Evolutionary conservation across 306 rosid species (phyloP).

Genomic region (Fragaria nilgerrensis): DNA sequence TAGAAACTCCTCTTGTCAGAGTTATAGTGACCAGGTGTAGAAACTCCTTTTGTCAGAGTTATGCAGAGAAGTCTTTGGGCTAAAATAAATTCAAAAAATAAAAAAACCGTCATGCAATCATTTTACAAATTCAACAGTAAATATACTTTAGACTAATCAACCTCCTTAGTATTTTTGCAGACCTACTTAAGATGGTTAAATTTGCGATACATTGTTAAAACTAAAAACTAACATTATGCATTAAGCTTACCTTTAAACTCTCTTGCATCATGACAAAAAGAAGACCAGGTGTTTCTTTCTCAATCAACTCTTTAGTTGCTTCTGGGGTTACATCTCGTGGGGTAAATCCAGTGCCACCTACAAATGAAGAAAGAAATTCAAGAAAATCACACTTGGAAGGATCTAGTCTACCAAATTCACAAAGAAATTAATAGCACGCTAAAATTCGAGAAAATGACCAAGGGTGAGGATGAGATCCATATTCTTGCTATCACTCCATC

Average conservation of each 20-base stretch:
- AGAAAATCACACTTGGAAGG: constrained; percentile 13
- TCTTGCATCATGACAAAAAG: constrained; percentile 83
- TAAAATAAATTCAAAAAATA: not conserved
- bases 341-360: constrained; percentile 94
- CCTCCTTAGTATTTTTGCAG: not conserved
- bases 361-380: constrained; percentile 25
- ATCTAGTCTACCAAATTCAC: not conserved
- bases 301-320: constrained; percentile 83
- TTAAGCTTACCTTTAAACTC: constrained; percentile 70
- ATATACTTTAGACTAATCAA: not conserved
- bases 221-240: not conserved
- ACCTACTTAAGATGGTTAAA: not conserved
- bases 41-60: no score
- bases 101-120: not conserved
- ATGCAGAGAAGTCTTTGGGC: no score
- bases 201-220: not conserved
- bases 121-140: not conserved
- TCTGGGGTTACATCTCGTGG: constrained; percentile 85
- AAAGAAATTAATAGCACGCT: constrained; percentile 8
- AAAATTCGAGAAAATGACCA: constrained; percentile 41
- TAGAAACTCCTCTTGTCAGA: no score
- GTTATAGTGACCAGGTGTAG: no score
- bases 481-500: constrained; percentile 75
- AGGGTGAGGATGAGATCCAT: constrained; percentile 91
- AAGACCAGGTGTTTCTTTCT: constrained; percentile 92